phyloP scores from a whole-genome alignment of 306 rosid species.

The Lithocarpus polystachyus region DNA sequence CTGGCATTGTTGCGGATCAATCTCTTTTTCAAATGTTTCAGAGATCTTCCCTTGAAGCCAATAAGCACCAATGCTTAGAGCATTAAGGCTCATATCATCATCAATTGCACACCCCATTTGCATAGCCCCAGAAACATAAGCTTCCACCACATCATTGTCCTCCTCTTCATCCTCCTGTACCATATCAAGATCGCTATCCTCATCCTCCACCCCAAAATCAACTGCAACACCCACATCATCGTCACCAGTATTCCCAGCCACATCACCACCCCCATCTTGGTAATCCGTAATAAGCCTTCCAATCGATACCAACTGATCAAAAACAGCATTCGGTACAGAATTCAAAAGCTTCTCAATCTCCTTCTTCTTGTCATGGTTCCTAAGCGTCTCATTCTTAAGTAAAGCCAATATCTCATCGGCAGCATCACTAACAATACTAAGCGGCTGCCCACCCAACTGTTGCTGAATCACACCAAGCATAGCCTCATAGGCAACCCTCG shows the following conservation, averaged over 20 bases:
- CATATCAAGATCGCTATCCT: slow-evolving; percentile 91
- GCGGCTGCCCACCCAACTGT: slow-evolving; percentile 86
- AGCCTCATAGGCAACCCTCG: slow-evolving; percentile 89
- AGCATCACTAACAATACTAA: slow-evolving; percentile 70
- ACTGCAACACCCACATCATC: slow-evolving; percentile 94
- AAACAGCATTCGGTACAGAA: slow-evolving; percentile 43
- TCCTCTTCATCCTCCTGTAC: slow-evolving; percentile 92
- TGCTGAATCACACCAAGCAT: slow-evolving; percentile 88
- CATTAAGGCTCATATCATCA: slow-evolving; percentile 83
- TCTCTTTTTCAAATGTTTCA: slow-evolving; percentile 75
- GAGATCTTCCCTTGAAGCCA: slow-evolving; percentile 99
- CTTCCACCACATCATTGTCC: slow-evolving; percentile 67
- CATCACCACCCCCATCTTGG: slow-evolving; percentile 61
- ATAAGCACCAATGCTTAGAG: slow-evolving; percentile 93
- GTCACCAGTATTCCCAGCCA: slow-evolving; percentile 46
- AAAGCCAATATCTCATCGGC: slow-evolving; percentile 86
- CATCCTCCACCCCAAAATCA: slow-evolving; percentile 89
- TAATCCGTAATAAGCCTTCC: slow-evolving; percentile 81
- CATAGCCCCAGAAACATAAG: slow-evolving; percentile 63
- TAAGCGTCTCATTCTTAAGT: slow-evolving; percentile 54
- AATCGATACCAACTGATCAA: slow-evolving; percentile 67
- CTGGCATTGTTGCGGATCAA: slow-evolving; percentile 91
- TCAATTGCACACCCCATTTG: slow-evolving; percentile 92
- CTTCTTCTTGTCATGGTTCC: slow-evolving; percentile 76
- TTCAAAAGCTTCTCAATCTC: slow-evolving; percentile 82